These are phyloP conservation scores for Candida sp. DNA, from an alignment of 1,139 yeast species.

Conservation along the genomic window DNA sequence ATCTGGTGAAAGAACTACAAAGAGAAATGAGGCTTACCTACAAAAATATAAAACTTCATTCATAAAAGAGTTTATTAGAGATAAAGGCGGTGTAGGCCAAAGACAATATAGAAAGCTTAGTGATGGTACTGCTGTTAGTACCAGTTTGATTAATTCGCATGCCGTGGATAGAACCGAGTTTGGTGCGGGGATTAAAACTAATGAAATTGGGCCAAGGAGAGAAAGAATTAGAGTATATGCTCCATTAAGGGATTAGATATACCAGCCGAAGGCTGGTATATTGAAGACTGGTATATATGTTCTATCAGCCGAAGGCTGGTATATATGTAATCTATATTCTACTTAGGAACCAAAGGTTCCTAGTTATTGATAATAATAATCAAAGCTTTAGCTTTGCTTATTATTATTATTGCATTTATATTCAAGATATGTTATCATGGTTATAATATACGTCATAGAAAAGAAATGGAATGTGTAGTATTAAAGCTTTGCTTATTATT, in stretches of 20 bases:
- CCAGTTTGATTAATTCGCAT: slow-evolving; percentile 40
- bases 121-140: slow-evolving; percentile 27
- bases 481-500: too few relatives aligned
- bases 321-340: too few relatives aligned
- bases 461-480: too few relatives aligned
- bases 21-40: slow-evolving; percentile 36
- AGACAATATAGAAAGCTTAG: slow-evolving; percentile 35
- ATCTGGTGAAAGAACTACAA: slow-evolving; percentile 32
- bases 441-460: too few relatives aligned
- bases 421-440: too few relatives aligned
- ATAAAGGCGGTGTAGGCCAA: slow-evolving; percentile 48
- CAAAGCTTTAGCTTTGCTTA: too few relatives aligned
- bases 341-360: too few relatives aligned
- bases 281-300: too few relatives aligned
- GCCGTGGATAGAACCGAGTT: slow-evolving; percentile 40
- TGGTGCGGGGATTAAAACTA: slow-evolving; percentile 46
- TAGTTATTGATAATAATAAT: too few relatives aligned
- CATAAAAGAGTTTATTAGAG: slow-evolving; percentile 41
- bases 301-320: too few relatives aligned
- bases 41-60: slow-evolving; percentile 41
- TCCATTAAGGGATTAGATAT: slow-evolving; percentile 15
- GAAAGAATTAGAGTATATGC: slow-evolving; percentile 42
- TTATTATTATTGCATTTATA: too few relatives aligned
- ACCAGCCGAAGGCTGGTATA: too few relatives aligned
- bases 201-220: slow-evolving; percentile 45